phyloP scores from a whole-genome alignment of 441 rosid genomes.

The Sinapis alba region DNA sequence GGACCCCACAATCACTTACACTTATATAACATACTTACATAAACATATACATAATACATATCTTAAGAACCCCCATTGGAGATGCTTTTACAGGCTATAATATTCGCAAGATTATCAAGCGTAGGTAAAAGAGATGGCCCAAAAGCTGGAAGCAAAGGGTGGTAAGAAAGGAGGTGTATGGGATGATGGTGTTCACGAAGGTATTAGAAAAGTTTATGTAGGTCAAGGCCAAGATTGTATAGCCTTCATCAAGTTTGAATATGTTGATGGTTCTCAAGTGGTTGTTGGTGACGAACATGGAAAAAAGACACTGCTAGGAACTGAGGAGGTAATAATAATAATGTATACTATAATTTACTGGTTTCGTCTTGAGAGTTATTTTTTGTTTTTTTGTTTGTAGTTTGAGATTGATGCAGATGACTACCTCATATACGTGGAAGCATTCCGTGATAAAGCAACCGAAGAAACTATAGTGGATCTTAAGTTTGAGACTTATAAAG shows the following conservation, averaged over 20 bases:
- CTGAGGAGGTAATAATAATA: conserved; percentile 27
- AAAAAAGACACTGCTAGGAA: neutral
- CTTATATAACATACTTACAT: no score
- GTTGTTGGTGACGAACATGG: conserved; percentile 32
- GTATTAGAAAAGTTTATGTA: conserved; percentile 23
- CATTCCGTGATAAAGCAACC: neutral
- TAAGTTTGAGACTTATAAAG: conserved; percentile 25
- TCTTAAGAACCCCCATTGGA: no score
- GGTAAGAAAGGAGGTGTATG: conserved; percentile 18
- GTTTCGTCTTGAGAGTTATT: neutral
- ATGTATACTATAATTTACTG: neutral
- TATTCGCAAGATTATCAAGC: neutral
- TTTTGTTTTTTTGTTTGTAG: neutral
- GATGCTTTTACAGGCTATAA: neutral
- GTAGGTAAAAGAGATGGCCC: conserved; percentile 22
- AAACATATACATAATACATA: no score
- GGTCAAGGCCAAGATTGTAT: conserved; percentile 20
- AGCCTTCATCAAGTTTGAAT: conserved; percentile 30
- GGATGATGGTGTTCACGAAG: conserved; percentile 25
- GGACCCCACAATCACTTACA: no score
- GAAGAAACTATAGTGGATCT: conserved; percentile 21
- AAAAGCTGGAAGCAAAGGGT: conserved; percentile 21
- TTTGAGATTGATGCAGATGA: conserved; percentile 35
- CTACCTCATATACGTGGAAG: conserved; percentile 33
- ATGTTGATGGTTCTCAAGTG: conserved; percentile 5